Conservation (phyloP, 257 asterid genomes). For the Solanum lycopersicoides region DNA sequence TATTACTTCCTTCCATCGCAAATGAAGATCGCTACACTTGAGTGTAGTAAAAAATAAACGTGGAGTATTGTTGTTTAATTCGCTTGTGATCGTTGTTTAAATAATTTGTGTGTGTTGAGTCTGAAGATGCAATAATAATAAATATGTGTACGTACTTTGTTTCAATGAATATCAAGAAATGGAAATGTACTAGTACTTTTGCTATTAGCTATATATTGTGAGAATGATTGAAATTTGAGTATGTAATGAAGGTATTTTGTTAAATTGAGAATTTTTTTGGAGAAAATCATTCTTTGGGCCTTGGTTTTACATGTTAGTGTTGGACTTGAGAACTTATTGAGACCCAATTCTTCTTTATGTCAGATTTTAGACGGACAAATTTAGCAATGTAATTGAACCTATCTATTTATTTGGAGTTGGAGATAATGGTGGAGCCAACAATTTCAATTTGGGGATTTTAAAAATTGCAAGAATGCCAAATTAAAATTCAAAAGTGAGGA, state of each 20-base stretch:
- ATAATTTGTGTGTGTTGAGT: not conserved
- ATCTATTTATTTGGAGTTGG: not conserved
- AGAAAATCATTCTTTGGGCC: not conserved
- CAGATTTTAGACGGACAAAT: not conserved
- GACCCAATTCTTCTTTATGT: not conserved
- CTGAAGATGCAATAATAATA: not conserved
- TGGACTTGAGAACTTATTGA: not conserved
- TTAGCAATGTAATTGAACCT: not conserved
- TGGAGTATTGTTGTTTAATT: not conserved
- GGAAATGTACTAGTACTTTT: not conserved
- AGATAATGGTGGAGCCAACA: not conserved
- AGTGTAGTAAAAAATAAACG: not conserved
- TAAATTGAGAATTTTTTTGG: not conserved
- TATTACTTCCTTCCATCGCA: slow-evolving; percentile 18
- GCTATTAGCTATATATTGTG: not conserved
- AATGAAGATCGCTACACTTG: not conserved
- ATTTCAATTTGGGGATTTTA: not conserved
- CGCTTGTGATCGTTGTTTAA: not conserved
- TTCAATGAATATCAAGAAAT: not conserved
- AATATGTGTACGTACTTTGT: not conserved
- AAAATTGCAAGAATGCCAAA: not conserved
- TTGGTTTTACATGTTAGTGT: not conserved
- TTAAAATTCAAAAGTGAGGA: not conserved
- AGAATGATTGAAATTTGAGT: not conserved
- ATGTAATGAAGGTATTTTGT: not conserved